Base-by-base conservation (phyloP, 306 rosid genomes). In the Vachellia pachyceras region DNA sequence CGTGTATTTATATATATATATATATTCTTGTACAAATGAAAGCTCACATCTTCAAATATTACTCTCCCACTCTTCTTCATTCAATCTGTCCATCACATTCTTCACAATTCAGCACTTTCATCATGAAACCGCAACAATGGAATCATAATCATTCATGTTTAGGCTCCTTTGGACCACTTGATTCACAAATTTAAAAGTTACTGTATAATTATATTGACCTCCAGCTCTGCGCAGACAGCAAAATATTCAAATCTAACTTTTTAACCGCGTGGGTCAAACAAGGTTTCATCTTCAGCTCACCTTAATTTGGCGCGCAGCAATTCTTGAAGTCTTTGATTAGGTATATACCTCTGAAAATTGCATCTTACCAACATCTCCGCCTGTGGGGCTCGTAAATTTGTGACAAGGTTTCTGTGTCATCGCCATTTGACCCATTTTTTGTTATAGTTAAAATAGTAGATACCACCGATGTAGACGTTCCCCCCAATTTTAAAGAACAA, bases 311-410 rank as follows among this genome's bases (percentile, higher is more conserved):
- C 18, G 7, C 52, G 33, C 65, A 10, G 45, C 79, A 45, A 60
- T 61, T 80, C 79, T 49, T 45, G 80, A 70, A 50, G 39, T 65
- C 22, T 41, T 55, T 57, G 42, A 75, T 75, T 41, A 65, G 80
- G 76, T 67, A 68, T 72, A 61, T 70, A 37, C 78, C 81, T 70
- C 25, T 69, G 78, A 83, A 77, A 85, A 80, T 77, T 42, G 79
- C 82, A 80, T 75, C 57, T 72, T 65, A 85, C 84, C 86, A 72
- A 83, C 52, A 66, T 74, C 70, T 77, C 63, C 67, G 5, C 75
- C 70, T 71, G 58, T 22, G 1, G 22, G 66, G 65, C 22, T 85
- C 35, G 15, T 7, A 29, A 65, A 47, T 69, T 75, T 41, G 15
- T 61, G 69, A 78, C 50, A 75, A 71, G 79, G 83, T 79, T 81